These are phyloP conservation scores for Aspergillus fijiensis DNA, from an alignment of 2,329 filamentous ascomycete species.

Conservation along the genomic window DNA sequence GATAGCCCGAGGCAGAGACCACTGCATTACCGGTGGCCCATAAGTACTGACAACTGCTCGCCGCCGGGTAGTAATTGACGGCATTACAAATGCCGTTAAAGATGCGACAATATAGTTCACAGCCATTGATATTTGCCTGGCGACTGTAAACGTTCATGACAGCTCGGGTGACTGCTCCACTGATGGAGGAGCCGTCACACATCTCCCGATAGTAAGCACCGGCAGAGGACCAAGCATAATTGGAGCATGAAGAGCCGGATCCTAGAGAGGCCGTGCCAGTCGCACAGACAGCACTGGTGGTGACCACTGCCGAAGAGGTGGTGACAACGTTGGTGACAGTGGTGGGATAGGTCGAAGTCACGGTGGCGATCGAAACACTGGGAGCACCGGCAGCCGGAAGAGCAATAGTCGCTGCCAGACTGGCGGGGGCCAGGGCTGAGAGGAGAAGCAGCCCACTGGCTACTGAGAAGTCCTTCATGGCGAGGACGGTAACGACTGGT, in stretches of 20 bases:
- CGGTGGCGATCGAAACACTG: background rate
- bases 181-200: background rate
- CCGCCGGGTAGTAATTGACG: background rate
- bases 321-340: background rate
- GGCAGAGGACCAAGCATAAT: background rate
- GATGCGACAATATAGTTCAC: background rate
- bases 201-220: background rate
- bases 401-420: background rate
- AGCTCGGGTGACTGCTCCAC: background rate
- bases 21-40: background rate
- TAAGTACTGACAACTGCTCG: background rate
- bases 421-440: background rate
- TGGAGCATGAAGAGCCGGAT: background rate
- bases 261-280: background rate
- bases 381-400: background rate
- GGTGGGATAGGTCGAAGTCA: background rate
- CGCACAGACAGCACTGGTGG: background rate
- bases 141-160: background rate
- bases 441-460: background rate
- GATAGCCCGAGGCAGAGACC: constrained; percentile 1
- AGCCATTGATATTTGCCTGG: constrained; percentile 1
- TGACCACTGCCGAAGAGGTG: background rate
- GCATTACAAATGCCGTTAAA: background rate
- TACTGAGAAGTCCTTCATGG: background rate
- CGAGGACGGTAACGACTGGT: background rate